Conservation (phyloP, 352 stramenopile genomes). For the Pythium inflatum region DNA sequence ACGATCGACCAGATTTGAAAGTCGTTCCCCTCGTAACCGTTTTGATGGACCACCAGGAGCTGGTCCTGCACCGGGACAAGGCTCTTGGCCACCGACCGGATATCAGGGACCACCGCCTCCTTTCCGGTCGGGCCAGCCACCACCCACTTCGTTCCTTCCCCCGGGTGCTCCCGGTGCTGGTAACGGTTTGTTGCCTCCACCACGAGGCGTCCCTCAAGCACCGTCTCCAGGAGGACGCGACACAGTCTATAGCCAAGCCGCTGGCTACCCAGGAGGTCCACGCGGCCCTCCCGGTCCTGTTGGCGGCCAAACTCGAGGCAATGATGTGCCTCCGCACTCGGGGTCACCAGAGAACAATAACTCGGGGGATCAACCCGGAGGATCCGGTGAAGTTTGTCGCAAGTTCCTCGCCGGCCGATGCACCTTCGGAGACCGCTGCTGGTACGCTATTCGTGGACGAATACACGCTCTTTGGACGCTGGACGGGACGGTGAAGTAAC, state of each 20-base stretch:
- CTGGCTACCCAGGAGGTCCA: background rate
- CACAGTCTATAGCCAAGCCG: background rate
- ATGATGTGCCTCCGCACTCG: background rate
- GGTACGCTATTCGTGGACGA: slow-evolving; percentile 51
- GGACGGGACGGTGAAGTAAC: slow-evolving; percentile 22
- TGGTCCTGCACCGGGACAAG: slow-evolving; percentile 11
- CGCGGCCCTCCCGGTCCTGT: slow-evolving; percentile 10
- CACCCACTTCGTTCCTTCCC: slow-evolving; percentile 23
- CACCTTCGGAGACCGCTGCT: slow-evolving; percentile 82
- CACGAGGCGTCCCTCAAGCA: background rate
- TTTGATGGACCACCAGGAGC: slow-evolving; percentile 28
- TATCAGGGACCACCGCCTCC: slow-evolving; percentile 29
- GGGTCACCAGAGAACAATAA: background rate
- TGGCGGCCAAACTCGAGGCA: background rate
- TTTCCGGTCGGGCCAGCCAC: slow-evolving; percentile 19
- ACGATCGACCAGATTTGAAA: slow-evolving; percentile 30
- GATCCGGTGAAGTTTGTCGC: slow-evolving; percentile 67
- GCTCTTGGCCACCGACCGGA: slow-evolving; percentile 22
- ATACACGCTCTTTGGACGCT: slow-evolving; percentile 22
- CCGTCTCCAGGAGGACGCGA: background rate
- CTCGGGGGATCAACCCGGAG: slow-evolving; percentile 40
- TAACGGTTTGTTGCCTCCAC: background rate
- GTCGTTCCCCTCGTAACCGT: slow-evolving; percentile 35
- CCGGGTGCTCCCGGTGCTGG: background rate
- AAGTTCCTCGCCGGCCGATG: slow-evolving; percentile 74